Conservation (phyloP, 2,329 filamentous ascomycete species). For the Metarhizium robertsii region DNA sequence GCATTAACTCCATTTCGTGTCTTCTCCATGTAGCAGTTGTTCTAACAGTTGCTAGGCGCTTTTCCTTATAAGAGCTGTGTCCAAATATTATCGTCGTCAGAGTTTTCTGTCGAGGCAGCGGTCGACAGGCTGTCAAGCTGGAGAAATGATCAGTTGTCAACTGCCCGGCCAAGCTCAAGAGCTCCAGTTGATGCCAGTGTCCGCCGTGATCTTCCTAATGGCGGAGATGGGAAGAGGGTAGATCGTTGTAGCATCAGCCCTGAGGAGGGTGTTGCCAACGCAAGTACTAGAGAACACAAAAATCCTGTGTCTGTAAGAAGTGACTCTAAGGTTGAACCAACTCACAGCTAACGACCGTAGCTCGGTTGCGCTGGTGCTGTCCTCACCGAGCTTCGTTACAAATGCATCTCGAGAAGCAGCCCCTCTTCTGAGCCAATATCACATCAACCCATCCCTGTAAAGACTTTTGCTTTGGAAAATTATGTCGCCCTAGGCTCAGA, state of each 20-base stretch:
- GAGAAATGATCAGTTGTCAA: background rate
- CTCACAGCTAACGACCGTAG: constrained; percentile 21
- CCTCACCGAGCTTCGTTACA: constrained; percentile 65
- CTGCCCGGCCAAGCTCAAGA: background rate
- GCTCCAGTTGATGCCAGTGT: background rate
- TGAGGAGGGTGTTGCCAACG: background rate
- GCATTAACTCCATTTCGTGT: background rate
- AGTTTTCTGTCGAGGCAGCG: constrained; percentile 2
- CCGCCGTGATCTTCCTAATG: background rate
- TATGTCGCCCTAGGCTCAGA: constrained; percentile 75
- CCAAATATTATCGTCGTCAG: constrained; percentile 1
- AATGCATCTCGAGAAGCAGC: constrained; percentile 34
- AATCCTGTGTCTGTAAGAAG: constrained; percentile 54
- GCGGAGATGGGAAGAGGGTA: background rate
- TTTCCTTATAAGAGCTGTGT: background rate
- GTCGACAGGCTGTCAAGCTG: constrained; percentile 1
- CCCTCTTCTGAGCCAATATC: background rate
- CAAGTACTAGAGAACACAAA: constrained; percentile 53
- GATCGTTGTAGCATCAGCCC: background rate
- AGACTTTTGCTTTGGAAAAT: constrained; percentile 59
- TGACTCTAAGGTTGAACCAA: background rate
- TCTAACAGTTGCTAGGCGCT: constrained; percentile 1
- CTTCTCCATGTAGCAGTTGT: constrained; percentile 7
- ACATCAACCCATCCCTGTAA: background rate
- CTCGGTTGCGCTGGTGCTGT: constrained; percentile 83